Evolutionary conservation across 352 stramenopile species (phyloP), one percentile per base, ranked within the genome.

Genomic region (Peronospora farinosa): DNA sequence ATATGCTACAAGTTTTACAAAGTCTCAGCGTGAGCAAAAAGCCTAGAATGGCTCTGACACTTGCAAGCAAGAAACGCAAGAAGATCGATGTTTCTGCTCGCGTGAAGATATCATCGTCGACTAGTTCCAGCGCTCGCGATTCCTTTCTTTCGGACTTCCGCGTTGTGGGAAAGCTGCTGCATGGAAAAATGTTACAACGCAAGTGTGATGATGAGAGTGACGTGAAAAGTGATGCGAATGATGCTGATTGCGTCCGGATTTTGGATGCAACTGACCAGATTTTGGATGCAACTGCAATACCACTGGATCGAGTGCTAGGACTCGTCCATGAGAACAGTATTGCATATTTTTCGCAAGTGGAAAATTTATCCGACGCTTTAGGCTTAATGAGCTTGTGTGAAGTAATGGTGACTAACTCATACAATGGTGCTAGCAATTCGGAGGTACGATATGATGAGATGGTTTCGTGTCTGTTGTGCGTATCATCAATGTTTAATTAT

Each of bases 111-210:
- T 56, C 41, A n/a, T 28, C 38, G 2, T 45, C 38, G 8, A 28
- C 28, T 5, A 49, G 40, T 15, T 44, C 60, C 7, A 47, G 44
- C 1, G 56, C 50, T 38, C 76, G 82, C n/a, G 83, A 94, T 32
- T 47, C 65, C 15, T 94, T 94, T 65, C 58, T 78, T 4, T 92
- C 83, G 1, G 78, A 92, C 43, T 88, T 94, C 11, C 83, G 88
- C 39, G 53, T 92, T 9, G 56, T 92, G 25, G 83, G 80, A 5
- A 91, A 91, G 46, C 47, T 94, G 31, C 41, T 94, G 3, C 76
- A 94, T 37, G 74, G 64, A n/a, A 85, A 85, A 63, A 57, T 57
- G 41, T 25, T 61, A 16, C 59, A 65, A 47, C 72, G 60, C 28
- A 71, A 57, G 25, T 47, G 27, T 47, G 30, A 12, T 11, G 32